Percentiles rank a stretch among this genome's conserved stretches.
phyloP scores from a whole-genome alignment of 441 rosid species.

The Raphanus hybrid region DNA sequence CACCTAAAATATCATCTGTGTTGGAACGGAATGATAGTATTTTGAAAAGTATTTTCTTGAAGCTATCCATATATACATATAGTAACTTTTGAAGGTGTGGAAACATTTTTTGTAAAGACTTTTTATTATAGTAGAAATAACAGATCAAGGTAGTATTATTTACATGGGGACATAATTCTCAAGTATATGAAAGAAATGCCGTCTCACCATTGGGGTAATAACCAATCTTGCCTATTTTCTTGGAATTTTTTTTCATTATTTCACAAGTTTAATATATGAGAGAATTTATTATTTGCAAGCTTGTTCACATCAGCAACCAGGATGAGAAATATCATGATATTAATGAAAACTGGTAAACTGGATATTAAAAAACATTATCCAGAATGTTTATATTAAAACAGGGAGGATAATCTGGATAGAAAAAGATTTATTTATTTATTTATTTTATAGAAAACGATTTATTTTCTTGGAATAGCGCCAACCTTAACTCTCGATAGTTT shows the following conservation, averaged over 20 bases:
- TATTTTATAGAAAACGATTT: too few relatives aligned
- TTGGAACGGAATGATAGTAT: too few relatives aligned
- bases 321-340: not conserved
- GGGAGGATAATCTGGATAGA: not conserved
- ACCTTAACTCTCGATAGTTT: not conserved
- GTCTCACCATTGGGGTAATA: not conserved
- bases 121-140: not conserved
- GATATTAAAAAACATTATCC: not conserved
- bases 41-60: not conserved
- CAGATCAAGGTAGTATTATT: not conserved
- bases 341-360: not conserved
- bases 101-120: not conserved
- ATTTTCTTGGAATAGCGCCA: too few relatives aligned
- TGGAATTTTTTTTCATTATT: not conserved
- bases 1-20: too few relatives aligned
- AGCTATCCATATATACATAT: not conserved
- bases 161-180: slow-evolving; percentile 10
- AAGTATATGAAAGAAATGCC: slow-evolving; percentile 1
- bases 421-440: too few relatives aligned
- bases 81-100: not conserved
- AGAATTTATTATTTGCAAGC: not conserved
- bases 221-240: not conserved
- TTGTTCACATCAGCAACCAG: not conserved
- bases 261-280: not conserved
- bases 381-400: not conserved